A percentile compares a stretch with the other conserved stretches of the same genome.
These are phyloP conservation scores for Lentinula detonsa DNA, from an alignment of 768 basidiomycete genomes.

Conservation along the genomic window DNA sequence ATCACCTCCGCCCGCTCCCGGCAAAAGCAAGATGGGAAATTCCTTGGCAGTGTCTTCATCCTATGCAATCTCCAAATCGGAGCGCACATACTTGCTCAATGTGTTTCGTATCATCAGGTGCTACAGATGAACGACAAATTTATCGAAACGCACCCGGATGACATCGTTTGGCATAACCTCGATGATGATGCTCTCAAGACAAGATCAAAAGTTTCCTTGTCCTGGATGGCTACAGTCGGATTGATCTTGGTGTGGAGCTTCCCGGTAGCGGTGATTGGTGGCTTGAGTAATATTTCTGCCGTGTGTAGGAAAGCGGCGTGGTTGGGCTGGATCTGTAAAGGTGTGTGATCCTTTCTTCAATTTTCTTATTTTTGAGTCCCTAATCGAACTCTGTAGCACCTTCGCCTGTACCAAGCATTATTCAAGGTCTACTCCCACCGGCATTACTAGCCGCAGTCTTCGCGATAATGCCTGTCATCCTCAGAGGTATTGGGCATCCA, in stretches of 20 bases:
- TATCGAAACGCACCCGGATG: slow-evolving; percentile 51
- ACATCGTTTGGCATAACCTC: slow-evolving; percentile 55
- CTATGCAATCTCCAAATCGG: slow-evolving; percentile 69
- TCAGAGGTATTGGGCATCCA: slow-evolving; percentile 36
- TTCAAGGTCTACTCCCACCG: slow-evolving; percentile 65
- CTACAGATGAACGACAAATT: slow-evolving; percentile 54
- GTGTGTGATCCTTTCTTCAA: slow-evolving; percentile 12
- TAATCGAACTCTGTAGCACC: slow-evolving; percentile 21
- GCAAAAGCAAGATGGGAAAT: slow-evolving; percentile 27
- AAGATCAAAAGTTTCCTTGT: slow-evolving; percentile 37
- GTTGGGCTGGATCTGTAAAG: slow-evolving; percentile 52
- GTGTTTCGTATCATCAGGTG: slow-evolving; percentile 47
- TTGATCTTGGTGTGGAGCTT: slow-evolving; percentile 61
- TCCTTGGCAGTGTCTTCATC: slow-evolving; percentile 55
- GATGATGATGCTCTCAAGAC: slow-evolving; percentile 48
- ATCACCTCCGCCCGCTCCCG: slow-evolving; percentile 19
- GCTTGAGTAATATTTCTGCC: slow-evolving; percentile 51
- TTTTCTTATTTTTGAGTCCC: not conserved
- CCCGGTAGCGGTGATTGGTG: slow-evolving; percentile 62
- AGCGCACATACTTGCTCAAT: slow-evolving; percentile 65
- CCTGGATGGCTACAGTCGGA: slow-evolving; percentile 51
- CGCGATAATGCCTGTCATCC: slow-evolving; percentile 50
- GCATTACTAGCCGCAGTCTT: slow-evolving; percentile 57
- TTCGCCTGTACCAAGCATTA: slow-evolving; percentile 38
- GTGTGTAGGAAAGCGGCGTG: slow-evolving; percentile 46